phyloP scores from a whole-genome alignment of 495 filamentous ascomycete species.

The Tuber borchii region DNA sequence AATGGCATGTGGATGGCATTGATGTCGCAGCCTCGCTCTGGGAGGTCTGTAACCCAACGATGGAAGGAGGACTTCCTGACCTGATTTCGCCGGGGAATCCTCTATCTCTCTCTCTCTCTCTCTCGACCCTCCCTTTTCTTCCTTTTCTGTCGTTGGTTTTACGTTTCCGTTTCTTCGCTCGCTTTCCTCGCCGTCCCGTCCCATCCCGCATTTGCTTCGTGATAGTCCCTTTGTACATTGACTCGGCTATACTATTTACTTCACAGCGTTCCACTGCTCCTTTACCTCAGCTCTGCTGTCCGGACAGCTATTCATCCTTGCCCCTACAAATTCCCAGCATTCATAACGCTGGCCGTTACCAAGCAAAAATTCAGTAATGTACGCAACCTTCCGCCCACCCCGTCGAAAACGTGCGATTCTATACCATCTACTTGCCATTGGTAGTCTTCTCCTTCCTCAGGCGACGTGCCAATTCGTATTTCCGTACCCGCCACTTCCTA shows the following conservation, averaged over 20 bases:
- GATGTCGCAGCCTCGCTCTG: neutral
- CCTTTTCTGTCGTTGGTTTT: too few relatives aligned
- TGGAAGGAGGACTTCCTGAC: neutral
- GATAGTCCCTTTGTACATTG: neutral
- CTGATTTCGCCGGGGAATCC: neutral
- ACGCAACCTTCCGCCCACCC: neutral
- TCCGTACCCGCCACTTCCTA: neutral
- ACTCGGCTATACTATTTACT: neutral
- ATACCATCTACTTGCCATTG: neutral
- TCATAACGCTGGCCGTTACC: constrained; percentile 9
- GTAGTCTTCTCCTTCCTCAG: neutral
- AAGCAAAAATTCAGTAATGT: neutral
- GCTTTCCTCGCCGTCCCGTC: neutral
- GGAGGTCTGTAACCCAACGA: neutral
- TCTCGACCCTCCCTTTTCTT: neutral
- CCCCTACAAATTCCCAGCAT: neutral
- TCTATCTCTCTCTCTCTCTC: neutral
- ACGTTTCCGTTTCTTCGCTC: too few relatives aligned
- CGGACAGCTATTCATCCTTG: neutral
- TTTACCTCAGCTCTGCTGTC: neutral
- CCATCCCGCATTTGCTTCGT: neutral
- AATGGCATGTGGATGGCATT: neutral
- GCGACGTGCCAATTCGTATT: constrained; percentile 12
- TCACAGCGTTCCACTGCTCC: neutral
- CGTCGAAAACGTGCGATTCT: neutral